phyloP scores from a whole-genome alignment of 768 basidiomycete species.

The Pholiota molesta region DNA sequence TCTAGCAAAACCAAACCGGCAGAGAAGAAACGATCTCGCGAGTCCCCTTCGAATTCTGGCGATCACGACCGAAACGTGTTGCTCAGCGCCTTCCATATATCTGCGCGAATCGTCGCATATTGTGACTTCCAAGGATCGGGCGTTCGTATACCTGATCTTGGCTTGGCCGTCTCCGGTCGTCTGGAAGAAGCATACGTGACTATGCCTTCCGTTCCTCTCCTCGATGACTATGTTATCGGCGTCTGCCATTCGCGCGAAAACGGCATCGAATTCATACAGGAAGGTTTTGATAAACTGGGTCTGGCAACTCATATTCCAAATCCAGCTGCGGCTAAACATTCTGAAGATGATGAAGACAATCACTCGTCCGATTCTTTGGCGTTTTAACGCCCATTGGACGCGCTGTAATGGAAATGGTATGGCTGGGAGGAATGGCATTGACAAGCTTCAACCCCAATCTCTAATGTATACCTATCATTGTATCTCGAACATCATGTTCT shows the following conservation, averaged over 20 bases:
- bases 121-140: slow-evolving; percentile 74
- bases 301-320: slow-evolving; percentile 49
- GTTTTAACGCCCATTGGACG: slow-evolving; percentile 54
- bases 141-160: slow-evolving; percentile 72
- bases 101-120: slow-evolving; percentile 73
- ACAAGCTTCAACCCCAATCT: slow-evolving; percentile 44
- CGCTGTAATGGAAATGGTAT: slow-evolving; percentile 60
- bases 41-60: slow-evolving; percentile 33
- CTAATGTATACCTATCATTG: background rate
- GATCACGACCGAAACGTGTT: slow-evolving; percentile 51
- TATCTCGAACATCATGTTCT: no score
- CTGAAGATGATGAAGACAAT: slow-evolving; percentile 29
- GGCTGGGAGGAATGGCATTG: slow-evolving; percentile 54
- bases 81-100: slow-evolving; percentile 70
- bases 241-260: slow-evolving; percentile 61
- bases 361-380: slow-evolving; percentile 42
- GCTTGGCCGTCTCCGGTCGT: slow-evolving; percentile 66
- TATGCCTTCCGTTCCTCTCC: slow-evolving; percentile 37
- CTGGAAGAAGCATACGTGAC: slow-evolving; percentile 54
- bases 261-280: slow-evolving; percentile 79
- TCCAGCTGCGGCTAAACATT: slow-evolving; percentile 20
- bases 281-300: slow-evolving; percentile 78
- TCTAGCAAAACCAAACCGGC: slow-evolving; percentile 35
- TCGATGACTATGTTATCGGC: slow-evolving; percentile 54
- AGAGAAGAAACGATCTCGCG: slow-evolving; percentile 47